Evolutionary conservation across 495 filamentous ascomycete genomes (phyloP).

Genomic region (Penicillium alfredii): DNA sequence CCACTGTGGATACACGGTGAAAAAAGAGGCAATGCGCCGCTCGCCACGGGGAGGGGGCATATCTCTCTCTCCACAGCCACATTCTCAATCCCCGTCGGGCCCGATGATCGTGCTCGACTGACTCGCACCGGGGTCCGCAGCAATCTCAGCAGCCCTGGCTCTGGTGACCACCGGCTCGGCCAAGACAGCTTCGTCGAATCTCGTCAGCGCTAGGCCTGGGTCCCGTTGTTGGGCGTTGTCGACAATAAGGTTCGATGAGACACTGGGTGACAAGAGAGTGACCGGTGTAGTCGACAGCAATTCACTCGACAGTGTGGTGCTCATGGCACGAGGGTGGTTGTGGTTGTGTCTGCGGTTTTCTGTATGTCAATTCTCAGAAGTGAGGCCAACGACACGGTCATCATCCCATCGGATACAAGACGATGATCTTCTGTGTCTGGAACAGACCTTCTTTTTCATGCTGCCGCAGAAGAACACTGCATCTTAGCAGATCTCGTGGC

Average conservation of each 20-base stretch:
- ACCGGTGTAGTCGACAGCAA: constrained; percentile 8
- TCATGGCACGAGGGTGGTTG: constrained; percentile 3
- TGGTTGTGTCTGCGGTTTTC: constrained; percentile 9
- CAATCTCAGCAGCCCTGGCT: constrained; percentile 1
- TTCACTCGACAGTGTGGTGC: constrained; percentile 5
- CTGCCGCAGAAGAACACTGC: constrained; percentile 1
- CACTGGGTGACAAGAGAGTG: constrained; percentile 11
- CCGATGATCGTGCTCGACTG: too few relatives aligned
- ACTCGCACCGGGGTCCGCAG: neutral
- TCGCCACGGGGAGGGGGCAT: too few relatives aligned
- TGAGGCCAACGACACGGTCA: constrained; percentile 5
- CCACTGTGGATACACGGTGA: too few relatives aligned
- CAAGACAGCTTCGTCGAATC: constrained; percentile 22
- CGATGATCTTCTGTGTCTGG: neutral
- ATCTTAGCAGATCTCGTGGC: constrained; percentile 5
- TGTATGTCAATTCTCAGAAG: constrained; percentile 2
- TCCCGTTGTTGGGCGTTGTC: constrained; percentile 15
- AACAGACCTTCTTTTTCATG: constrained; percentile 10
- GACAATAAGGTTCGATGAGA: constrained; percentile 12
- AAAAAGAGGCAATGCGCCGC: too few relatives aligned
- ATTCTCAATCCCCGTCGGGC: too few relatives aligned
- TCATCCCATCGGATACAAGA: too few relatives aligned
- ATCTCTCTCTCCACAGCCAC: too few relatives aligned
- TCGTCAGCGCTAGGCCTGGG: constrained; percentile 17
- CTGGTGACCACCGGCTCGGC: constrained; percentile 9